Evolutionary conservation across 2,329 filamentous ascomycete species (phyloP).

Genomic region (Westerdykella sp.): DNA sequence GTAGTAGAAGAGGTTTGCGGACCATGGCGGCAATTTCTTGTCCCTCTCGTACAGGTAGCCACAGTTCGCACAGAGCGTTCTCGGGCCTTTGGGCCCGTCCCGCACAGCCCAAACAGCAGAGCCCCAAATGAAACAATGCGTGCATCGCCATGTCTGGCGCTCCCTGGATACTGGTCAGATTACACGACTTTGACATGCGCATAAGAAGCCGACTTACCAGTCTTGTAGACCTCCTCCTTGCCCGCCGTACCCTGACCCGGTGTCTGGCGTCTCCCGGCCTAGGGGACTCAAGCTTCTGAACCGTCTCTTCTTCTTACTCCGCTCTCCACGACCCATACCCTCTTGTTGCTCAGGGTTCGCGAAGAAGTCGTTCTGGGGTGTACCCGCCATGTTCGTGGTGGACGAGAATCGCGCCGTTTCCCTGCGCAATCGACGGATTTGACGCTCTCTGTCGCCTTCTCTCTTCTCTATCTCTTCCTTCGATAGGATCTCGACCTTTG

Average conservation of each 20-base stretch:
- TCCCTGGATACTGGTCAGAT: constrained; percentile 48
- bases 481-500: constrained; percentile 56
- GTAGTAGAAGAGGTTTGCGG: constrained; percentile 58
- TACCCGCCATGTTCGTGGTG: constrained; percentile 70
- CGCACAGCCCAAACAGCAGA: constrained; percentile 90
- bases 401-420: constrained; percentile 92
- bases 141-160: constrained; percentile 76
- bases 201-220: constrained; percentile 22
- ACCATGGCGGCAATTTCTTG: constrained; percentile 73
- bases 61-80: constrained; percentile 88
- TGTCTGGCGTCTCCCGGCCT: constrained; percentile 76
- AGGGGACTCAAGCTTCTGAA: constrained; percentile 83
- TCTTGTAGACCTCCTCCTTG: constrained; percentile 53
- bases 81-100: constrained; percentile 78
- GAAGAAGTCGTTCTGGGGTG: constrained; percentile 59
- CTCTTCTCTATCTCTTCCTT: constrained; percentile 98
- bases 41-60: constrained; percentile 84
- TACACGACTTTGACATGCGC: not conserved
- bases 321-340: constrained; percentile 85
- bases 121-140: constrained; percentile 82
- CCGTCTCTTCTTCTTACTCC: constrained; percentile 90
- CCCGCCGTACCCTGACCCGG: constrained; percentile 61
- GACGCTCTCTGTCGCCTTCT: constrained; percentile 86
- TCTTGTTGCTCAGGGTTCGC: constrained; percentile 52
- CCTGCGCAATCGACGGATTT: constrained; percentile 76